Percentiles rank a stretch among this genome's conserved stretches.
Conservation (phyloP, 1,139 yeast species). For the Blastobotrys raffinosifermentans region DNA sequence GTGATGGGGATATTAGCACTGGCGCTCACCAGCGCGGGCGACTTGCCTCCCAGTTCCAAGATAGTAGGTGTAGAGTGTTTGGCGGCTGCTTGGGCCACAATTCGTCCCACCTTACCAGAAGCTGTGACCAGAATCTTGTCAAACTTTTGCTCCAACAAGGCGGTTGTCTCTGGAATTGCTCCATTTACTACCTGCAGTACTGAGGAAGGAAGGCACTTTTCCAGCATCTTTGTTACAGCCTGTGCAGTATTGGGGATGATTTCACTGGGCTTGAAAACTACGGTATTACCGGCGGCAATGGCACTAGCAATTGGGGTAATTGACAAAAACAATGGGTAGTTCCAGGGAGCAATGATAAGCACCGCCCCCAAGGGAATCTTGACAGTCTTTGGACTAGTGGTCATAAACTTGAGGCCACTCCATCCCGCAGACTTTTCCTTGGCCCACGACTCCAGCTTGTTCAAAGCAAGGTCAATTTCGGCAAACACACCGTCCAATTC, state of each 20-base stretch:
- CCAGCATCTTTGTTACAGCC: slow-evolving; percentile 49
- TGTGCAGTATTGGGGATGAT: slow-evolving; percentile 56
- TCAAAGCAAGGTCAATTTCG: slow-evolving; percentile 58
- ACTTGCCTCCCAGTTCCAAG: slow-evolving; percentile 86
- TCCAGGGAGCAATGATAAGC: slow-evolving; percentile 75
- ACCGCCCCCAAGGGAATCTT: slow-evolving; percentile 71
- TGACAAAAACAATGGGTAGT: slow-evolving; percentile 67
- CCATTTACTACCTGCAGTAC: slow-evolving; percentile 65
- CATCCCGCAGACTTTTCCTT: slow-evolving; percentile 46
- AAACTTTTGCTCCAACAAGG: slow-evolving; percentile 57
- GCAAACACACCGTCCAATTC: slow-evolving; percentile 49
- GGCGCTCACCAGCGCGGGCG: slow-evolving; percentile 67
- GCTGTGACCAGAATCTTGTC: slow-evolving; percentile 90
- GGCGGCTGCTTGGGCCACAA: slow-evolving; percentile 76
- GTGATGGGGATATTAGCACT: slow-evolving; percentile 42
- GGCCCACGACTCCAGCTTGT: slow-evolving; percentile 55
- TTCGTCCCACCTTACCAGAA: slow-evolving; percentile 66
- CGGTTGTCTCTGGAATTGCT: slow-evolving; percentile 61
- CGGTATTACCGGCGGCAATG: slow-evolving; percentile 80
- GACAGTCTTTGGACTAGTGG: slow-evolving; percentile 49
- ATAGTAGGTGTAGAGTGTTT: slow-evolving; percentile 72
- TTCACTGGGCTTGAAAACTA: slow-evolving; percentile 76
- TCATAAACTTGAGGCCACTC: slow-evolving; percentile 41
- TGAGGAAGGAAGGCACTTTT: slow-evolving; percentile 47
- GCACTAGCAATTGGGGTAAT: slow-evolving; percentile 71